Base-by-base conservation (phyloP, 2,329 filamentous ascomycete genomes). In the Xylariaceae sp. region DNA sequence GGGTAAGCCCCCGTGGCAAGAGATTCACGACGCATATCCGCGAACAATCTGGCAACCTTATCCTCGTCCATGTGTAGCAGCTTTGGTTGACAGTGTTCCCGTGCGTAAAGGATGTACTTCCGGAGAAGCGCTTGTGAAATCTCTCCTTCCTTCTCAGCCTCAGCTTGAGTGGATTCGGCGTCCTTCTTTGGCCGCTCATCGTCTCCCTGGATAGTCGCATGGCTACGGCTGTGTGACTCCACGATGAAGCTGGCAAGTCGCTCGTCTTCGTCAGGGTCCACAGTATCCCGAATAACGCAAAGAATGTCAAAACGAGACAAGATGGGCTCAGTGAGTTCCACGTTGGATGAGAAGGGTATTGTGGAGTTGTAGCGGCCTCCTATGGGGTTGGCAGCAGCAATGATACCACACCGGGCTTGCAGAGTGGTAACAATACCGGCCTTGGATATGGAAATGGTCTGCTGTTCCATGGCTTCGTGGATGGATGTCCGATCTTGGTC, bases 391-490 rank as follows among this genome's bases (percentile, higher is more conserved):
- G 94, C 94, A 1, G 94, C 94, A 13, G 94, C 94, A 65, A 99
- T 92, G 66, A 99, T 95, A 56, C 92, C 92, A 73, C 94, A 99
- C 45, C 94, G 88, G 49, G 94, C 94, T 74, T 99, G 93, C 0
- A 99, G 81, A 0, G 94, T 97, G 0, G 94, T 99, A 49, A 99
- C 94, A 62, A 99, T 99, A 75, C 94, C 94, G 0, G 94, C 94
- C 74, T 99, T 99, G 65, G 92, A 96, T 71, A 99, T 99, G 62
- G 93, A 97, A 67, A 99, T 99, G 1, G 94, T 99, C 77, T 99
- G 94, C 76, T 99, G 94, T 75, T 99, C 94, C 94, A 99, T 99
- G 61, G 94, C 94, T 80, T 99, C 94, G 82, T 99, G 94, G 67
- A 99, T 99, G 6, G 92, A 96, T 0, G 94, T 97, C 65, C 94